phyloP scores from a whole-genome alignment of 805 yeast species.

The Candida nonsorbophila region DNA sequence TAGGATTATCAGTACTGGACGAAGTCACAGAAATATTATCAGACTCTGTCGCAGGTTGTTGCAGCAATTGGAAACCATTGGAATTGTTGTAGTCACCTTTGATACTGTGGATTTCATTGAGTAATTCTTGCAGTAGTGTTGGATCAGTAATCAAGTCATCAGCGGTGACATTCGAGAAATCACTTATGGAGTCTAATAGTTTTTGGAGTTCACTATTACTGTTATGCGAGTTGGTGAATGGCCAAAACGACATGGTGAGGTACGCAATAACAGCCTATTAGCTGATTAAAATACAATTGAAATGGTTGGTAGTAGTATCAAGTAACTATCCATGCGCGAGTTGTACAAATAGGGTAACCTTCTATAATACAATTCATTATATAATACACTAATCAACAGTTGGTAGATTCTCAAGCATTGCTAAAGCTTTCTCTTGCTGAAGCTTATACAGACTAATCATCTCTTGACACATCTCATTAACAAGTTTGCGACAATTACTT shows the following conservation, averaged over 20 bases:
- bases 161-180: constrained; percentile 23
- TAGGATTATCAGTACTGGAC: constrained; percentile 21
- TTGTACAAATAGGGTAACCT: no score
- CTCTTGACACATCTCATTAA: constrained; percentile 40
- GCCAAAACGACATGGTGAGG: constrained; percentile 40
- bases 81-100: constrained; percentile 28
- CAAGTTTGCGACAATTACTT: constrained; percentile 43
- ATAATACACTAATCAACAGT: constrained; percentile 7
- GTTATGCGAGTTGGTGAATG: constrained; percentile 33
- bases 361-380: neutral
- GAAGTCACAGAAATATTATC: constrained; percentile 31
- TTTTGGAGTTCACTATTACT: constrained; percentile 35
- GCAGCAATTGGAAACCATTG: constrained; percentile 23
- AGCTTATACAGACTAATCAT: constrained; percentile 44
- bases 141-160: constrained; percentile 29
- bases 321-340: no score
- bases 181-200: constrained; percentile 33
- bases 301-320: no score
- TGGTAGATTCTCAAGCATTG: constrained; percentile 7
- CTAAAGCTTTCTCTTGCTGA: constrained; percentile 49
- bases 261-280: no score
- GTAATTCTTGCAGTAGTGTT: constrained; percentile 29
- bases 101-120: constrained; percentile 31
- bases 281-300: neutral
- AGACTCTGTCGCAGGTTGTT: constrained; percentile 14